These are phyloP conservation scores for Ailanthus altissimus DNA, from an alignment of 345 rosid species.

Conservation along the genomic window DNA sequence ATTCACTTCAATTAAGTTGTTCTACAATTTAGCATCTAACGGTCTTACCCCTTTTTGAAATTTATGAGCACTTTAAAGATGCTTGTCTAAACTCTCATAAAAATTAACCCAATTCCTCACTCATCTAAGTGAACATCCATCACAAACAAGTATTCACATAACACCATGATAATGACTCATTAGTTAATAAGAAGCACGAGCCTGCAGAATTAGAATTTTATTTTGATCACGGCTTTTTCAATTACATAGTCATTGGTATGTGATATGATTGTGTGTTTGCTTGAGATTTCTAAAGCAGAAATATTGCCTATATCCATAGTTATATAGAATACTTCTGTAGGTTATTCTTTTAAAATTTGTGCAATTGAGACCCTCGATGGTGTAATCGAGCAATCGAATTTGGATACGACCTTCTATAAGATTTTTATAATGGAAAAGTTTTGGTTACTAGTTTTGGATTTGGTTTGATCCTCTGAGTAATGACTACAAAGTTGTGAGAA, in stretches of 20 bases:
- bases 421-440: neutral
- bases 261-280: neutral
- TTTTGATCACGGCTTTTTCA: neutral
- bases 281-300: neutral
- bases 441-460: neutral
- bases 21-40: no score
- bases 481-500: conserved; percentile 41
- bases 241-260: neutral
- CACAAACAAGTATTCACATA: neutral
- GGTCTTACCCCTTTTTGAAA: no score
- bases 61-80: no score
- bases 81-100: no score
- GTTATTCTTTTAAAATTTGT: neutral
- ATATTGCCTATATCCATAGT: neutral
- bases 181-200: neutral
- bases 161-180: neutral
- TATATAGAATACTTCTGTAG: conserved; percentile 12
- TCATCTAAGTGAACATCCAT: no score
- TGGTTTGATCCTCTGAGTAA: conserved; percentile 27
- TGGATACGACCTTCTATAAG: neutral
- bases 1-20: no score
- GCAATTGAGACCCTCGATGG: neutral
- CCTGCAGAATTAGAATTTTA: neutral
- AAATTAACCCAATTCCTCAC: no score
- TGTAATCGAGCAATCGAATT: neutral